Base-by-base conservation (phyloP, 768 basidiomycete species). In the Boletus edulis region DNA sequence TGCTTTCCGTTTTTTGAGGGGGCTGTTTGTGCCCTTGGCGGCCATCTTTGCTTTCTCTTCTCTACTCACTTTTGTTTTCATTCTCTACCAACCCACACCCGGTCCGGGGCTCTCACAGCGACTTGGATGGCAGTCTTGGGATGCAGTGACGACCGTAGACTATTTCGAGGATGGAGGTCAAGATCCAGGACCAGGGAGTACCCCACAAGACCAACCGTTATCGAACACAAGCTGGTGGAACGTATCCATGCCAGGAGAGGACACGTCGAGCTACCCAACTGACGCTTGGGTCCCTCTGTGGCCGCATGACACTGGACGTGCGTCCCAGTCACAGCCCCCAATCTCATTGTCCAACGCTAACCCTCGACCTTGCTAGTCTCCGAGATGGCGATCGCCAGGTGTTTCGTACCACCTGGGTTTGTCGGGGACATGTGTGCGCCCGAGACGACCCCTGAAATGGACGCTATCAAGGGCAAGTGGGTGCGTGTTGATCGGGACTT, bases 121-220 rank as follows among this genome's bases (percentile, higher is more conserved):
- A 43, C 75, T 97, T 18, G 92, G 92, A 29, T 95, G 93, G 93
- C 93, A 95, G 63, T 79, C 87, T 8, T 96, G 91, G 91, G 93
- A 90, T 42, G 64, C 80, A 4, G 76, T 94, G 0, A 68, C 72
- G 3, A 67, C 78, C 24, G 15, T n/a, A 3, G 39, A 54, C 46
- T 47, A 58, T 35, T 43, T 57, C 20, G 49, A 43, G 15, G 35
- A 44, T 3, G 49, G 56, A 22, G 34, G 15, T 7, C 32, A 49
- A 18, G 31, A n/a, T 29, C 15, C 43, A 9, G 18, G 12, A 29
- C 29, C 8, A 29, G 29, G 29, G 10, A 35, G 20, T 14, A 35
- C 49, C 20, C 46, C 52, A 27, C 59, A 56, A 14, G 55, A 57
- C 49, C 38, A 35, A 37, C 47, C 51, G 24, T 54, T 60, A 46